phyloP scores from a whole-genome alignment of 495 filamentous ascomycete species.

The Chaetomidium leptoderma region DNA sequence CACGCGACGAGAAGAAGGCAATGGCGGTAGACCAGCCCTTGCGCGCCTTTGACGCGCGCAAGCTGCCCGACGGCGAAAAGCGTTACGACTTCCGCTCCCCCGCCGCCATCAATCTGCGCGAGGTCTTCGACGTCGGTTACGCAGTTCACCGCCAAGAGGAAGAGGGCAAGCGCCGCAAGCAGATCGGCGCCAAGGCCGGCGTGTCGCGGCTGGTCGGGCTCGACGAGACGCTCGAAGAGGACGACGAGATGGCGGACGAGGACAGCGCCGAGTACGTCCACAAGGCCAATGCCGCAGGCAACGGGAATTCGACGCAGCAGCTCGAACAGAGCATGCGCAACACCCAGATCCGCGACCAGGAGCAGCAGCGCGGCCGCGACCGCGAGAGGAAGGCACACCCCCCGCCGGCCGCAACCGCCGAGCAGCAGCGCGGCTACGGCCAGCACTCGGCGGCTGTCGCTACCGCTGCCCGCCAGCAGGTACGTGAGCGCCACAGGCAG shows the following conservation, averaged over 20 bases:
- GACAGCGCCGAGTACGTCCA: conserved; percentile 67
- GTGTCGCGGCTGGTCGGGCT: conserved; percentile 57
- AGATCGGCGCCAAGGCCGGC: conserved; percentile 56
- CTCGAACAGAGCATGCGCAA: conserved; percentile 82
- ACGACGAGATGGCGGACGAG: conserved; percentile 46
- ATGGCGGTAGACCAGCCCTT: conserved; percentile 39
- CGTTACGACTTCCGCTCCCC: conserved; percentile 94
- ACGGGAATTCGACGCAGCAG: conserved; percentile 56
- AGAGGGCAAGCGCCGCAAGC: conserved; percentile 85
- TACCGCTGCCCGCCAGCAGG: conserved; percentile 73
- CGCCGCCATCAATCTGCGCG: conserved; percentile 88
- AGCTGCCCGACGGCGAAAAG: conserved; percentile 55
- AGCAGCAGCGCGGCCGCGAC: conserved; percentile 39
- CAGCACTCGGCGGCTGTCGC: conserved; percentile 75
- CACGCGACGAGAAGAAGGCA: conserved; percentile 60
- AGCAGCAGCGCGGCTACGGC: conserved; percentile 65
- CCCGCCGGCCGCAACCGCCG: conserved; percentile 18
- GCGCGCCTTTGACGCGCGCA: conserved; percentile 52
- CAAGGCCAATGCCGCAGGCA: conserved; percentile 42
- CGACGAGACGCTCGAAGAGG: conserved; percentile 65
- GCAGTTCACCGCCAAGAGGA: conserved; percentile 96
- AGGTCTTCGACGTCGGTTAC: conserved; percentile 96
- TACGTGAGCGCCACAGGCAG: conserved; percentile 53
- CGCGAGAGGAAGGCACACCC: conserved; percentile 38
- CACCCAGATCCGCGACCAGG: conserved; percentile 64